phyloP scores from a whole-genome alignment of 306 rosid species.

The Vigna unguiculata region DNA sequence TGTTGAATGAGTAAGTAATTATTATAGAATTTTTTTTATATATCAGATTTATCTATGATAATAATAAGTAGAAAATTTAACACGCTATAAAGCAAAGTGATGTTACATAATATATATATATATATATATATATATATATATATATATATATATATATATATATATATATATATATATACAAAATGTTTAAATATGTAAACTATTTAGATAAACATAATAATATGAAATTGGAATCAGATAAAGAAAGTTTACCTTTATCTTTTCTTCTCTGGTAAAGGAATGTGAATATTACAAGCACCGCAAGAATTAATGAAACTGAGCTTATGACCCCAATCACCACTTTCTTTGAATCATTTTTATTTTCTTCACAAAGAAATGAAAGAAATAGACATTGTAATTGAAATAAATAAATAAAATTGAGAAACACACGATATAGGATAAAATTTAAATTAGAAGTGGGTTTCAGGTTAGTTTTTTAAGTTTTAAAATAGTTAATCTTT shows the following conservation, averaged over 20 bases:
- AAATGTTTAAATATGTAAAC: neutral
- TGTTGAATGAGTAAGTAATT: too few relatives aligned
- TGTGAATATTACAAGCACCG: too few relatives aligned
- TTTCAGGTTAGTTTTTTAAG: too few relatives aligned
- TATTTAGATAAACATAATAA: neutral
- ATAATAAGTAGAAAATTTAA: too few relatives aligned
- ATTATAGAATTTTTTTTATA: too few relatives aligned
- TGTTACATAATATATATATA: too few relatives aligned
- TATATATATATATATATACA: neutral
- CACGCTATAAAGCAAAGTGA: too few relatives aligned
- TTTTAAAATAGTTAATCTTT: too few relatives aligned
- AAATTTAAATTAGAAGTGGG: too few relatives aligned
- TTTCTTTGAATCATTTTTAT: neutral
- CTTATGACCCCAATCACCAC: neutral
- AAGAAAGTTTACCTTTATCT: constrained; percentile 4
- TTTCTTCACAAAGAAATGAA: neutral
- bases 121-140: too few relatives aligned
- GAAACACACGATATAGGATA: neutral
- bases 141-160: too few relatives aligned
- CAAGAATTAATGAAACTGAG: neutral
- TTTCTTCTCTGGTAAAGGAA: neutral
- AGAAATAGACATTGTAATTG: neutral
- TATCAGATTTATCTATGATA: too few relatives aligned
- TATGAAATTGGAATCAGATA: neutral
- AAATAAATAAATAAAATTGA: neutral